Evolutionary conservation across 2,329 filamentous ascomycete species (phyloP).

Genomic region (Sordariomycetes sp.): DNA sequence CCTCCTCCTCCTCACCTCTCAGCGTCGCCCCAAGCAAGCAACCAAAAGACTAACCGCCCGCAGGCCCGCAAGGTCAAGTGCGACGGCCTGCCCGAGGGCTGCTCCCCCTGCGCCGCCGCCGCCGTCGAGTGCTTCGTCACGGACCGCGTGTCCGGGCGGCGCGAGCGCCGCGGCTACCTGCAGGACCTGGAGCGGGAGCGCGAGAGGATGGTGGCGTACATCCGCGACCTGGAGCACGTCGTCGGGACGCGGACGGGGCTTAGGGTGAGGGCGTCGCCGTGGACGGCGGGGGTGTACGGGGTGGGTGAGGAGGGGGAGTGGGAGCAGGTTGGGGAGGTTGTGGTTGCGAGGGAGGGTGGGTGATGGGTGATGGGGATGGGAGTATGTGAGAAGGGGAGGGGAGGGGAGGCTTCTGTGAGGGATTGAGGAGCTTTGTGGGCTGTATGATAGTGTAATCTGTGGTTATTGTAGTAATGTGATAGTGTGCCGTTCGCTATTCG

Average conservation of each 20-base stretch:
- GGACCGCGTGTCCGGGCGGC: constrained; percentile 75
- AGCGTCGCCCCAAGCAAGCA: no score
- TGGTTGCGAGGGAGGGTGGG: not conserved
- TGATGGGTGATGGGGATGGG: not conserved
- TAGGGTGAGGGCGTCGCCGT: constrained; percentile 30
- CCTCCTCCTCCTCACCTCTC: constrained; percentile 10
- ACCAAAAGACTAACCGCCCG: no score
- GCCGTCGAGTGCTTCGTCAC: constrained; percentile 74
- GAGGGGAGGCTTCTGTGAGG: no score
- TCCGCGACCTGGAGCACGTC: constrained; percentile 58
- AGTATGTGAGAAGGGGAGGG: no score
- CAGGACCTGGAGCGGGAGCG: constrained; percentile 67
- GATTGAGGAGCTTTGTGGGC: no score
- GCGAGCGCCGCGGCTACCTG: constrained; percentile 67
- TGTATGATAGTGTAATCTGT: no score
- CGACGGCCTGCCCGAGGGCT: constrained; percentile 70
- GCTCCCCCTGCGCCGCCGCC: constrained; percentile 69
- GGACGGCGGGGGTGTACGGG: not conserved
- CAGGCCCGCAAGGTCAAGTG: constrained; percentile 80
- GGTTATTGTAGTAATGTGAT: no score
- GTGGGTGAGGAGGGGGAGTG: not conserved
- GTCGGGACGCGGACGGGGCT: constrained; percentile 45
- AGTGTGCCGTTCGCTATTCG: no score
- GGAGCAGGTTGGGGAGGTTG: constrained; percentile 1
- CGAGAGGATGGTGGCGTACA: constrained; percentile 52